Evolutionary conservation across 2,329 filamentous ascomycete genomes (phyloP), one percentile per base, ranked within the genome.

Genomic region (Talaromyces funiculosus): DNA sequence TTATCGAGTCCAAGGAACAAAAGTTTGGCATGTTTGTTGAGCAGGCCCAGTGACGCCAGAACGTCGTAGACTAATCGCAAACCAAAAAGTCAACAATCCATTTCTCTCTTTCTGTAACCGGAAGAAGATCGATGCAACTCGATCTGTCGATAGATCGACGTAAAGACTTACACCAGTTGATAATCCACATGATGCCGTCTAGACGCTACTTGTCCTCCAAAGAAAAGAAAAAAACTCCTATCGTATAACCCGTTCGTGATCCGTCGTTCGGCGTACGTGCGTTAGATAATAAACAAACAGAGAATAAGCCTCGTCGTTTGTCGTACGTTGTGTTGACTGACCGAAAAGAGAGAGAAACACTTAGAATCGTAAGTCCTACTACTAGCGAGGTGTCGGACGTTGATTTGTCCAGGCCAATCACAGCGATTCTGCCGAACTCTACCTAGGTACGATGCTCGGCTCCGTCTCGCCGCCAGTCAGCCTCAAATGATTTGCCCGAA

Each of bases 21-120:
- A 62, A 96, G 85, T 85, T 96, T 96, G 72, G 91, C 92, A 77
- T 96, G 90, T 84, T 96, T 96, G 86, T 96, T 96, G 67, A 93
- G 82, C 72, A 96, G 84, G 70, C 92, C 92, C 65, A 96, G 84
- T 66, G 86, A 90, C 71, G 92, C 90, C 71, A 96, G 86, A 70
- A 95, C 81, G 81, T 96, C 90, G 84, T 90, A 96, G 80, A 96
- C 91, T 91, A 67, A 71, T 62, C 49, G 9, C n/a, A n/a, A n/a
- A n/a, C 9, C 16, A 29, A 16, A 37, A 6, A 6, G 24, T 60
- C 49, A 60, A 29, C 5, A 7, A 20, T 43, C 35, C 16, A 31
- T 26, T 26, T 43, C 9, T 33, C 33, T 38, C 8, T 56, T 16
- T 29, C 16, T 33, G 3, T 12, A 24, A 18, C 3, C 20, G 35